Percentiles rank a stretch among this genome's conserved stretches.
Evolutionary conservation across 768 basidiomycete species (phyloP).

Genomic region (Boletus rufocinnamomeus): DNA sequence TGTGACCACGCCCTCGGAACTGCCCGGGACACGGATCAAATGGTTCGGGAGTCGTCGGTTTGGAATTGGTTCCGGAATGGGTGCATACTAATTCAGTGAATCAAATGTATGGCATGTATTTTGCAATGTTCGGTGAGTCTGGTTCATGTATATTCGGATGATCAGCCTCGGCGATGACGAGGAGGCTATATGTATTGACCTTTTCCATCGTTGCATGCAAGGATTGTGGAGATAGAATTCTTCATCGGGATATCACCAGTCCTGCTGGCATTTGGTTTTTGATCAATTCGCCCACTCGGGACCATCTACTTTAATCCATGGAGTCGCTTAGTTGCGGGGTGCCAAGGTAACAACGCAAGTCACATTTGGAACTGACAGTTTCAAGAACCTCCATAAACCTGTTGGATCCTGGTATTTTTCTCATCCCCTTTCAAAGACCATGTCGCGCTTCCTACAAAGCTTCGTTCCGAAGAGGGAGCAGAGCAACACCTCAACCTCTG

Average conservation of each 20-base stretch:
- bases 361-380: constrained; percentile 5
- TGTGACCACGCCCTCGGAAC: constrained; percentile 3
- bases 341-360: neutral
- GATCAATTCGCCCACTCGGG: neutral
- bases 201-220: neutral
- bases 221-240: neutral
- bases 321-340: neutral
- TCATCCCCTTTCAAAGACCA: constrained; percentile 1
- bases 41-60: constrained; percentile 7
- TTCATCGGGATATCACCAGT: constrained; percentile 2
- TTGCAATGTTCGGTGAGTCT: constrained; percentile 9
- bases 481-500: constrained; percentile 32
- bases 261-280: neutral
- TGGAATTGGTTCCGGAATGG: neutral
- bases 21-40: neutral
- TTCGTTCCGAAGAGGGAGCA: constrained; percentile 52
- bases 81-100: neutral
- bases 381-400: constrained; percentile 17
- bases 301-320: neutral
- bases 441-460: constrained; percentile 44
- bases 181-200: neutral
- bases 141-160: neutral
- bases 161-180: neutral
- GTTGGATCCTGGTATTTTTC: neutral
- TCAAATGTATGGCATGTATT: neutral